Percentiles rank a stretch among this genome's conserved stretches.
Evolutionary conservation across 352 stramenopile species (phyloP).

Genomic region (Pythium apleroticum): DNA sequence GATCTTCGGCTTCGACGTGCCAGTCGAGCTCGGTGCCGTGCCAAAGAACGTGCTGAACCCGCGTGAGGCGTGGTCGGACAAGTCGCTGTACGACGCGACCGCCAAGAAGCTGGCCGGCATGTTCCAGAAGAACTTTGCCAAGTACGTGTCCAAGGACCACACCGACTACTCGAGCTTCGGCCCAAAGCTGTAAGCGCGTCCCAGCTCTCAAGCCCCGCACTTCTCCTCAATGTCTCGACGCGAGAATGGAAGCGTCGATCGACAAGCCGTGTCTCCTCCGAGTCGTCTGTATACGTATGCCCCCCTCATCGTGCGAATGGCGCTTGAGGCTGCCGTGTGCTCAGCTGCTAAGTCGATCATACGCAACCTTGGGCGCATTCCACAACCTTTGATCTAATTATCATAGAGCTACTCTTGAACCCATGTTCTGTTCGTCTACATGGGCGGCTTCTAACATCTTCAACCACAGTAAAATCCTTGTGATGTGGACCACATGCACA

Average conservation of each 20-base stretch:
- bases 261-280: constrained; percentile 1
- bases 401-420: constrained; percentile 18
- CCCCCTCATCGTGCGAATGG: constrained; percentile 1
- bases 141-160: constrained; percentile 93
- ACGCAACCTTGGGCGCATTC: background rate
- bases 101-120: constrained; percentile 69
- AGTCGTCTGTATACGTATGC: constrained; percentile 8
- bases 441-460: constrained; percentile 14
- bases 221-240: constrained; percentile 7
- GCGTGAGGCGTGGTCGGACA: constrained; percentile 75
- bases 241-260: constrained; percentile 20
- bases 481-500: constrained; percentile 15
- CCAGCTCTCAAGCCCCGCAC: background rate
- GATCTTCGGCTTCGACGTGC: constrained; percentile 74
- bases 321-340: background rate
- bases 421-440: constrained; percentile 17
- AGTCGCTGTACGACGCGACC: constrained; percentile 72
- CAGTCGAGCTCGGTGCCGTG: constrained; percentile 56
- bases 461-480: constrained; percentile 9
- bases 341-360: constrained; percentile 3
- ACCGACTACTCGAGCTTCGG: constrained; percentile 97
- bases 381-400: constrained; percentile 11
- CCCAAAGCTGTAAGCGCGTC: constrained; percentile 70
- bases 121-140: constrained; percentile 87
- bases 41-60: constrained; percentile 74